Evolutionary conservation across 805 yeast genomes (phyloP), one percentile per base, ranked within the genome.

Genomic region (Maudiozyma serrabonitensis): DNA sequence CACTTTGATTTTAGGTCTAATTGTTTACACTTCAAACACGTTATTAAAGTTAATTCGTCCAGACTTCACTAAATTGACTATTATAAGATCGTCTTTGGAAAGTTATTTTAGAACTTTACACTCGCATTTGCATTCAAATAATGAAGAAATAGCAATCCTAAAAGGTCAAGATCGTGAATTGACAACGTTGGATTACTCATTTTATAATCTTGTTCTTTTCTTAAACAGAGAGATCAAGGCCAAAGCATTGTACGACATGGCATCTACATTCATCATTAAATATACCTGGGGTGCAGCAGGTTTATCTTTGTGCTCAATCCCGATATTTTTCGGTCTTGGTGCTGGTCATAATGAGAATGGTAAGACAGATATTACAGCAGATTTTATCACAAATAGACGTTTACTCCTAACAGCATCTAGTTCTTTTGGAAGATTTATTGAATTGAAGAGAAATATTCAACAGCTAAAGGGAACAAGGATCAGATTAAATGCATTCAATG

Each of bases 231-330:
- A 85, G 61, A 76, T 84, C 54, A 79, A 85, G 68, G 82, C 86
- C 57, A 75, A 83, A 69, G 82, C 91, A 28, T 65, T 84, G 25
- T 91, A 89, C 67, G 89, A 89, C 61, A 78, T 87, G 56, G 85
- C 91, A 1, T 93, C 91, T 56, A 87, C 84, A 46, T 90, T 89
- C 59, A 81, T 88, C 48, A 90, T 90, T 53, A 90, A 90, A 69
- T 90, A 90, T 67, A 79, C 88, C 45, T 84, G 96, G 90, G 98
- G 98, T 53, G 98, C 96, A 2, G 87, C 93, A 32, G 98, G 98
- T 11, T 74, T 90, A 52, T 78, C 82, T 0, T 73, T 90, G 45
- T 90, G 97, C 67, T 81, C 96, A 2, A 80, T 90, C 3, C 97
- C 98, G 6, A 85, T 89, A 2, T 90, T 90, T 62, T 77, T 81